Conservation (phyloP, 148 eudicot species). For the Rhododendron vialii region DNA sequence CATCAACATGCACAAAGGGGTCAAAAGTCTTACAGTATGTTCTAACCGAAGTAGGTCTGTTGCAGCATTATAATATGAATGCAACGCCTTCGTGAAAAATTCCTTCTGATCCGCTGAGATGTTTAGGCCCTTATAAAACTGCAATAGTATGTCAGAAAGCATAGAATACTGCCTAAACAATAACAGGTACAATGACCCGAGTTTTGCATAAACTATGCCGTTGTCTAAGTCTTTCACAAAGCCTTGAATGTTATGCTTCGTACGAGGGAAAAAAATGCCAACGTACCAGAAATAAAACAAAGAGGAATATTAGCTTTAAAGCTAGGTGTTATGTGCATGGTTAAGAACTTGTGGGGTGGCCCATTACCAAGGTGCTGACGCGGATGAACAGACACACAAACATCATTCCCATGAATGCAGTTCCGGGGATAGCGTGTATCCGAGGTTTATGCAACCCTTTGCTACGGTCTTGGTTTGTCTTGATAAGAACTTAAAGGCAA, state of each 20-base stretch:
- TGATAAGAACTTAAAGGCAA: background rate
- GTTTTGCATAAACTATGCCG: background rate
- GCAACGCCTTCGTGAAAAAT: constrained; percentile 64
- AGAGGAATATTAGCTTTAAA: background rate
- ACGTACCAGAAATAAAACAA: too few relatives aligned
- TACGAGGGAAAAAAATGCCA: background rate
- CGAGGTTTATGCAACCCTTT: background rate
- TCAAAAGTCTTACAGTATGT: constrained; percentile 60
- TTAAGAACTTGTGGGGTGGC: background rate
- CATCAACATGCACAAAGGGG: background rate
- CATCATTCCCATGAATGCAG: background rate
- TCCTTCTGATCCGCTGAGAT: constrained; percentile 80
- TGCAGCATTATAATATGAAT: constrained; percentile 73
- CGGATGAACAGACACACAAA: background rate
- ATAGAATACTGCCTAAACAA: background rate
- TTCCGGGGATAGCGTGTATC: background rate
- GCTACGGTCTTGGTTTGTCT: background rate
- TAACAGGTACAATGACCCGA: background rate
- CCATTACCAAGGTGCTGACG: background rate
- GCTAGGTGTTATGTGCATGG: background rate
- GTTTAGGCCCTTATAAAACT: constrained; percentile 76
- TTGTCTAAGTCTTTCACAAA: background rate
- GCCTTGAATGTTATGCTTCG: background rate
- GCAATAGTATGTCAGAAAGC: constrained; percentile 18
- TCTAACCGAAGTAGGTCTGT: constrained; percentile 75